Evolutionary conservation across 805 yeast genomes (phyloP).

Genomic region (Saturnispora silvae): DNA sequence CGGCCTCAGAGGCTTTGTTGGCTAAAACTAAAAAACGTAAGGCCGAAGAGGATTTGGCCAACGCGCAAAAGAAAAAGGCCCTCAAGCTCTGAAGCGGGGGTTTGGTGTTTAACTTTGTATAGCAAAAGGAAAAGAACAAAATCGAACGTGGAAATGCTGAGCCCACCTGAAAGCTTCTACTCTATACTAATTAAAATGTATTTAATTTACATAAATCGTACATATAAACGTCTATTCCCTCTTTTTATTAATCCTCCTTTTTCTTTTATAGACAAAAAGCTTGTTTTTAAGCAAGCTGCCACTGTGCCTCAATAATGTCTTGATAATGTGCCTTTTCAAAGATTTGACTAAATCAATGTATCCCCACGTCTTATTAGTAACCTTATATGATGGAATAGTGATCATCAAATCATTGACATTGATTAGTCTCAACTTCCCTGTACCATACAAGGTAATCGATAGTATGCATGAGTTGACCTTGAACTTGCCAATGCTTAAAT

Average conservation of each 20-base stretch:
- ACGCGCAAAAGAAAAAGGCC: conserved; percentile 2
- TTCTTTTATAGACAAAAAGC: conserved; percentile 24
- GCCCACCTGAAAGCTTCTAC: too few species aligned
- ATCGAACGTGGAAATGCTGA: too few species aligned
- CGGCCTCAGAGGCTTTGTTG: conserved; percentile 4
- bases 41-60: conserved; percentile 3
- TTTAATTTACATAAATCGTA: too few species aligned
- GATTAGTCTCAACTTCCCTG: conserved; percentile 54
- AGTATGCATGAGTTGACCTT: conserved; percentile 40
- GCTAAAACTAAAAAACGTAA: conserved; percentile 21
- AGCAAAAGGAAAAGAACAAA: too few species aligned
- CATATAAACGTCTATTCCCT: neutral
- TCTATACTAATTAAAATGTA: too few species aligned
- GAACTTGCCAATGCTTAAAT: conserved; percentile 55
- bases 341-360: conserved; percentile 53
- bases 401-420: conserved; percentile 70
- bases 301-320: conserved; percentile 49
- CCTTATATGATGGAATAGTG: conserved; percentile 49
- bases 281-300: conserved; percentile 78
- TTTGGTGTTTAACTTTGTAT: too few species aligned
- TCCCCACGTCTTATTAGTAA: conserved; percentile 61
- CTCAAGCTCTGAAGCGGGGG: too few species aligned
- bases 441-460: conserved; percentile 67
- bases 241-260: conserved; percentile 9
- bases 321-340: conserved; percentile 53